Conservation (phyloP, 73 alveolate genomes). For the Paramecium primaurelia region DNA sequence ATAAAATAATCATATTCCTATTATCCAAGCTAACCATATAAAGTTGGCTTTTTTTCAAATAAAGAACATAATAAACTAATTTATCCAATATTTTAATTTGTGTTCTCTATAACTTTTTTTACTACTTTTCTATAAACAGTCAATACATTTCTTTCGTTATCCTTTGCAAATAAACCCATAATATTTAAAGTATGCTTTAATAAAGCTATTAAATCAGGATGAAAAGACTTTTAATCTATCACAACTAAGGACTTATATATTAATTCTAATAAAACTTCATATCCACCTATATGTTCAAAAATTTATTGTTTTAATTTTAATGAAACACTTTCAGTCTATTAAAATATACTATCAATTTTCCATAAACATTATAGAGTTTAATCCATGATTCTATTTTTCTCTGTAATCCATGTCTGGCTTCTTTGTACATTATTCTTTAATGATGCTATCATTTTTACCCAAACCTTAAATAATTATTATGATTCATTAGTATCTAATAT, state of each 20-base stretch:
- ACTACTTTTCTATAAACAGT: neutral
- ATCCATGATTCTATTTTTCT: neutral
- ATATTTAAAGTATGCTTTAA: neutral
- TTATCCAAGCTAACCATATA: neutral
- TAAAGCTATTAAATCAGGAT: neutral
- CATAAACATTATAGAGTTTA: neutral
- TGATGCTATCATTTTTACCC: neutral
- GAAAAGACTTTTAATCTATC: neutral
- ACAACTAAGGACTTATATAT: neutral
- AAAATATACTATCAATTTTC: conserved; percentile 36
- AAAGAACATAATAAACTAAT: neutral
- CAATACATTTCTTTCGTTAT: conserved; percentile 9
- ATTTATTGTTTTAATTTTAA: conserved; percentile 35
- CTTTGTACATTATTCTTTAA: neutral
- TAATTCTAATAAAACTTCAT: conserved; percentile 18
- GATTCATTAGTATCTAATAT: neutral
- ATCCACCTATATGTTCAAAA: conserved; percentile 39
- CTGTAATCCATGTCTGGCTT: conserved; percentile 10
- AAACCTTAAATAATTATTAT: conserved; percentile 8
- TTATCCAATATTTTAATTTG: conserved; percentile 30
- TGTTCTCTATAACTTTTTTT: neutral
- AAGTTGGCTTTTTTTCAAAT: conserved; percentile 8
- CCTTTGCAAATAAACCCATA: conserved; percentile 16
- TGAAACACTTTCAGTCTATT: conserved; percentile 16
- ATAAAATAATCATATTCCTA: conserved; percentile 6